These are phyloP conservation scores for Rubia yunnanensis DNA, from an alignment of 257 asterid species.

Conservation along the genomic window DNA sequence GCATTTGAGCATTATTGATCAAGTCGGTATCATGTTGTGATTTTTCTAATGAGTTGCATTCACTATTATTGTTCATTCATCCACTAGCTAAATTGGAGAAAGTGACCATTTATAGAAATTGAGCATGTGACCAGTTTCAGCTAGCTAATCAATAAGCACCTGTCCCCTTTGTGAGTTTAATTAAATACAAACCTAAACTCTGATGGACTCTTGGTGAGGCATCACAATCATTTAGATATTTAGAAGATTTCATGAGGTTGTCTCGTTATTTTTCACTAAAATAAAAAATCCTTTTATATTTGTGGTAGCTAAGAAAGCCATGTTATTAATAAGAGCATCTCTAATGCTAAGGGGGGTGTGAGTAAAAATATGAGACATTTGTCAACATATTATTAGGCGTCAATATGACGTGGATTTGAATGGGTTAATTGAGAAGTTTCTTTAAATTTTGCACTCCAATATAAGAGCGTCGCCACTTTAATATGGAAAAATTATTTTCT, in stretches of 20 bases:
- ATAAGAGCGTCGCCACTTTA: no score
- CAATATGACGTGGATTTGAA: no score
- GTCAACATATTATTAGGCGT: no score
- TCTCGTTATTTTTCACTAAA: slow-evolving; percentile 16
- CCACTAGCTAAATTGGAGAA: background rate
- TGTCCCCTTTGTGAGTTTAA: background rate
- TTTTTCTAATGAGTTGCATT: background rate
- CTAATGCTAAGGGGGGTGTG: no score
- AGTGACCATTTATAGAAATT: background rate
- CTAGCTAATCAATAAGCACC: slow-evolving; percentile 2
- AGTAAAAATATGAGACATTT: no score
- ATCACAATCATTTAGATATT: slow-evolving; percentile 21
- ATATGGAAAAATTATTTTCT: no score
- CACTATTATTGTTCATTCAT: background rate
- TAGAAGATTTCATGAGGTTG: slow-evolving; percentile 1
- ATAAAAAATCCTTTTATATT: background rate
- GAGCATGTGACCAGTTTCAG: slow-evolving; percentile 3
- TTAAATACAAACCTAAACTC: background rate
- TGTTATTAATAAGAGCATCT: no score
- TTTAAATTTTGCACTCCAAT: no score
- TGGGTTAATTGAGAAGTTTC: no score
- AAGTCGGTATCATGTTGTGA: background rate
- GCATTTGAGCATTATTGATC: background rate
- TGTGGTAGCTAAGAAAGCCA: slow-evolving; percentile 11
- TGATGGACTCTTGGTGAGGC: slow-evolving; percentile 24